Percentiles rank a stretch among this genome's conserved stretches.
These are phyloP conservation scores for Penicillium parvum DNA, from an alignment of 495 filamentous ascomycete genomes.

Conservation along the genomic window DNA sequence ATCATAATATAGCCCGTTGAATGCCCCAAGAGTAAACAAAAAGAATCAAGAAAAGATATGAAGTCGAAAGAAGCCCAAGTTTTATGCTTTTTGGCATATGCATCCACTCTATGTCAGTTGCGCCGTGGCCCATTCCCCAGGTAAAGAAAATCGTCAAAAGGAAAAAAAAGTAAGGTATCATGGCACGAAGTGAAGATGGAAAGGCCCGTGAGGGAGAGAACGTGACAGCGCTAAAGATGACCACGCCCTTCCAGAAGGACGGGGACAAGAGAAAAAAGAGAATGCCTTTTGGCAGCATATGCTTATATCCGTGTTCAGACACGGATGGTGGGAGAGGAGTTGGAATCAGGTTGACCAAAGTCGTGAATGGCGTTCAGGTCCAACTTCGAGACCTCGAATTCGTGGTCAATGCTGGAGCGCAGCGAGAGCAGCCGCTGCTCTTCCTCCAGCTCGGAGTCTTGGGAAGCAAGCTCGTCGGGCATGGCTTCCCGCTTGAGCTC, in stretches of 20 bases:
- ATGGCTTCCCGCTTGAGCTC: constrained; percentile 26
- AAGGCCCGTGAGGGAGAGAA: background rate
- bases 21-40: constrained; percentile 27
- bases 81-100: constrained; percentile 19
- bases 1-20: constrained; percentile 29
- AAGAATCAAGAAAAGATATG: constrained; percentile 9
- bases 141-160: constrained; percentile 16
- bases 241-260: constrained; percentile 18
- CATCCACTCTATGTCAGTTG: constrained; percentile 24
- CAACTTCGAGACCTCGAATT: constrained; percentile 30
- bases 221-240: constrained; percentile 6
- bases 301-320: background rate
- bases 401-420: constrained; percentile 39
- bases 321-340: constrained; percentile 1
- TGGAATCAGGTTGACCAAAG: constrained; percentile 11
- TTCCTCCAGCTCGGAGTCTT: constrained; percentile 28
- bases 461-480: constrained; percentile 18
- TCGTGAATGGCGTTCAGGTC: constrained; percentile 16
- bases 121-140: constrained; percentile 16
- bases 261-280: constrained; percentile 1
- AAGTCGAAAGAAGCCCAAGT: background rate
- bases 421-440: constrained; percentile 40
- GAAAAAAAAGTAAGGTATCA: constrained; percentile 17
- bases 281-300: background rate
- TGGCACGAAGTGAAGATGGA: constrained; percentile 12